Evolutionary conservation across 768 basidiomycete species (phyloP), one percentile per base, ranked within the genome.

Genomic region (Tylopilus intermedius): DNA sequence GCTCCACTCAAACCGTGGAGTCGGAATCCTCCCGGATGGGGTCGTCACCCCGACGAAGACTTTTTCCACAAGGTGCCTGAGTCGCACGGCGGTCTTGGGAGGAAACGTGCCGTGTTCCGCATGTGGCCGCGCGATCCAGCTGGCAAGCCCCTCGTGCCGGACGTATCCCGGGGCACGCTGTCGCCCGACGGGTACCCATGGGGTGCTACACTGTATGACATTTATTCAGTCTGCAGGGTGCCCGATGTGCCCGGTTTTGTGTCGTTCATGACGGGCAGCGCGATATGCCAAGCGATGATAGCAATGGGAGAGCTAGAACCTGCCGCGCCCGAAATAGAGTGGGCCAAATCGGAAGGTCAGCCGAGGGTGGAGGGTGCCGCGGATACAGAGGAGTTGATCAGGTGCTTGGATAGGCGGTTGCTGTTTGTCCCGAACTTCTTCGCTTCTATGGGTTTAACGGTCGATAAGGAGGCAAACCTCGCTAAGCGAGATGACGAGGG

Each of bases 131-230:
- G 68, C 27, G 47, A 58, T 27, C 60, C 60, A 0, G 45, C 58
- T 0, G 67, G 68, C 1, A 45, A 50, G 9, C 5, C 1, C 4
- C 26, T 69, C 13, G 1, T 21, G 2, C 40, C 37, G 2, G 30
- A 3, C 8, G 18, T 30, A 4, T 4, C 14, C 13, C 41, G 3
- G 4, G 68, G 67, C 0, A 70, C 47, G 39, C 6, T 53, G 5
- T 59, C 61, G 2, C 61, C 58, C 0, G 65, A 64, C 10, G 61
- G 59, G 0, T 57, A 57, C 37, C 43, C 53, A 8, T 70, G 68
- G 68, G 67, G 56, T 4, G 66, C 56, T 0, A 69, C 67, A 8
- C 47, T 69, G 10, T 64, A 57, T 32, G 68, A 71, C 33, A 47
- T 70, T 33, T 70, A 40, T 33, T 0, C 21, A 5, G 60, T 66